Conservation (phyloP, 2,329 filamentous ascomycete genomes). For the Sporothrix sp. region DNA sequence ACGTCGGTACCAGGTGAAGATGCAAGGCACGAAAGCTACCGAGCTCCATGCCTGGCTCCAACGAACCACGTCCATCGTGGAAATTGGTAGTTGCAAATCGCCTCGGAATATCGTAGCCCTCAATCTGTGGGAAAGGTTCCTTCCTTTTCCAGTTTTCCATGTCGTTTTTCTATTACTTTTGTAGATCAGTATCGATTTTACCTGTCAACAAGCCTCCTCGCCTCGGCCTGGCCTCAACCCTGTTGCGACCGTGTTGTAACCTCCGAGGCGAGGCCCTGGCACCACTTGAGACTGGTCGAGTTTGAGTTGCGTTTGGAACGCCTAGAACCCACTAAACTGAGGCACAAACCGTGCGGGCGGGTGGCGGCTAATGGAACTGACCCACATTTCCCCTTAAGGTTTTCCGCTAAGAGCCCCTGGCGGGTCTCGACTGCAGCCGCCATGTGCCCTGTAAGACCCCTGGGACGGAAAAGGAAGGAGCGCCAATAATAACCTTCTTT, state of each 20-base stretch:
- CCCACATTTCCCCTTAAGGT: conserved; percentile 9
- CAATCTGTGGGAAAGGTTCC: no score
- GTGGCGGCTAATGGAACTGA: background rate
- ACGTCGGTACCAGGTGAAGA: no score
- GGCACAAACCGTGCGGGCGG: conserved; percentile 15
- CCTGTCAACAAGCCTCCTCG: no score
- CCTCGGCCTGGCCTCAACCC: no score
- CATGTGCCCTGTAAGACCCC: background rate
- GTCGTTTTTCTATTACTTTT: no score
- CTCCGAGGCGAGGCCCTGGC: conserved; percentile 1
- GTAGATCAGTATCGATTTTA: no score
- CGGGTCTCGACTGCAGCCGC: background rate
- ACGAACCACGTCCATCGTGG: no score
- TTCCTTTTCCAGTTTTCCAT: no score
- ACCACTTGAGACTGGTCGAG: conserved; percentile 16
- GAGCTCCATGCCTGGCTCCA: no score
- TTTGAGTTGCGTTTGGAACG: conserved; percentile 18
- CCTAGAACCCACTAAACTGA: conserved; percentile 10
- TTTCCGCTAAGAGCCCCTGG: conserved; percentile 3
- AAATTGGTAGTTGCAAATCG: no score
- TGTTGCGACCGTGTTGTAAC: background rate
- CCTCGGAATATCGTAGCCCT: no score
- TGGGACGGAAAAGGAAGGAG: conserved; percentile 11
- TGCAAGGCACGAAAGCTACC: no score
- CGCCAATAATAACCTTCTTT: conserved; percentile 2